phyloP scores from a whole-genome alignment of 768 basidiomycete genomes.

The Tulasnella sp. region DNA sequence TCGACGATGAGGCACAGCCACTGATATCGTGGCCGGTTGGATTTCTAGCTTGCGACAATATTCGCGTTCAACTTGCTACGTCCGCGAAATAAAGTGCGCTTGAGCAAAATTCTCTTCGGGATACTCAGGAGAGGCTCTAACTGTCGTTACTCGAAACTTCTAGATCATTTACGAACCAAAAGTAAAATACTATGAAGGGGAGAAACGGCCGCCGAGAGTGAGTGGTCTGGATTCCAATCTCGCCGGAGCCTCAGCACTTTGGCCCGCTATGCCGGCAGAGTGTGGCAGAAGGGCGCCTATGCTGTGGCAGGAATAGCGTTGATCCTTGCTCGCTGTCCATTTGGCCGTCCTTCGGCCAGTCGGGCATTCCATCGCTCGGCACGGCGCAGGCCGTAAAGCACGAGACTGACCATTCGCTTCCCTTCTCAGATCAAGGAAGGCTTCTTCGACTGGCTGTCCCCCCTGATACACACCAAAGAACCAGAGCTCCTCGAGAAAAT shows the following conservation, averaged over 20 bases:
- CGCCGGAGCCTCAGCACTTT: neutral
- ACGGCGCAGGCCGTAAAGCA: neutral
- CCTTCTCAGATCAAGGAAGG: slow-evolving; percentile 71
- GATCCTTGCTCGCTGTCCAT: neutral
- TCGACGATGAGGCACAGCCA: neutral
- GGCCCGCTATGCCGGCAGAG: neutral
- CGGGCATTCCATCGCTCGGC: slow-evolving; percentile 35
- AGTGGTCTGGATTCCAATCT: neutral
- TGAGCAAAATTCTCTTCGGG: slow-evolving; percentile 12
- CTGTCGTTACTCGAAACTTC: neutral
- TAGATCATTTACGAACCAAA: slow-evolving; percentile 93
- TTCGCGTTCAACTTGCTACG: slow-evolving; percentile 77
- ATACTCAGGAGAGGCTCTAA: neutral
- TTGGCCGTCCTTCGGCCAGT: neutral
- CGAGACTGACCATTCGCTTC: slow-evolving; percentile 42
- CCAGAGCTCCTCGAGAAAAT: slow-evolving; percentile 85
- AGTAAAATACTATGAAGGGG: slow-evolving; percentile 78
- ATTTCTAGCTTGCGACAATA: slow-evolving; percentile 43
- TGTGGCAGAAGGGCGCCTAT: neutral
- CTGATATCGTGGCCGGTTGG: slow-evolving; percentile 6
- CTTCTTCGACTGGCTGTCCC: slow-evolving; percentile 87
- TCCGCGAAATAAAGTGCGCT: slow-evolving; percentile 79
- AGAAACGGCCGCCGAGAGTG: slow-evolving; percentile 63
- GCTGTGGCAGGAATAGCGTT: neutral
- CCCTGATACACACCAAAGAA: slow-evolving; percentile 80